phyloP scores from a whole-genome alignment of 768 basidiomycete genomes.

The Pholiota molesta region DNA sequence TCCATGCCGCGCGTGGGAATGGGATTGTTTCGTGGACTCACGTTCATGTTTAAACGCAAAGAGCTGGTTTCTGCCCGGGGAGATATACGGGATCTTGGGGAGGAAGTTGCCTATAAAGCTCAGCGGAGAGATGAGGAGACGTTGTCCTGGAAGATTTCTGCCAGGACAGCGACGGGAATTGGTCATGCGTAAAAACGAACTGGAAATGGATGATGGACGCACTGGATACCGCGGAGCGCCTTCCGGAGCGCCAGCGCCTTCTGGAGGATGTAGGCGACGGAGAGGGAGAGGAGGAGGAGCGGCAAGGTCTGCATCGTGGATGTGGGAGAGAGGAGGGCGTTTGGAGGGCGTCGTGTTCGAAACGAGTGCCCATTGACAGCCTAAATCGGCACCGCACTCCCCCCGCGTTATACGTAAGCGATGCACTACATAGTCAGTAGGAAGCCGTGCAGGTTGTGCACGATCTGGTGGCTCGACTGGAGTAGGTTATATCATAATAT shows the following conservation, averaged over 20 bases:
- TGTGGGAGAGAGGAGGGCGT: background rate
- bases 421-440: too few species aligned
- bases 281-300: constrained; percentile 18
- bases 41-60: constrained; percentile 35
- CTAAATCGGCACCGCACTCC: too few species aligned
- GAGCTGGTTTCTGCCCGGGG: constrained; percentile 30
- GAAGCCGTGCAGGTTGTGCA: too few species aligned
- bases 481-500: too few species aligned
- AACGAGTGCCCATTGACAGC: too few species aligned
- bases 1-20: background rate
- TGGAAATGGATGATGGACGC: constrained; percentile 4
- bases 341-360: too few species aligned
- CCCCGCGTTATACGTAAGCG: too few species aligned
- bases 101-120: constrained; percentile 27
- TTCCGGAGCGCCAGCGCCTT: constrained; percentile 25
- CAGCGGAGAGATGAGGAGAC: constrained; percentile 28
- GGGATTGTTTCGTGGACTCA: constrained; percentile 10
- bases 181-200: background rate
- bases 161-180: background rate
- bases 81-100: constrained; percentile 31
- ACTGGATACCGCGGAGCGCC: constrained; percentile 32
- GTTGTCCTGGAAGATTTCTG: constrained; percentile 37
- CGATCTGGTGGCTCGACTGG: too few species aligned
- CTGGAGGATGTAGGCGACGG: constrained; percentile 23
- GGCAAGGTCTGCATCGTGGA: background rate